These are phyloP conservation scores for Pseudocercospora musae DNA, from an alignment of 2,329 filamentous ascomycete genomes.

Conservation along the genomic window DNA sequence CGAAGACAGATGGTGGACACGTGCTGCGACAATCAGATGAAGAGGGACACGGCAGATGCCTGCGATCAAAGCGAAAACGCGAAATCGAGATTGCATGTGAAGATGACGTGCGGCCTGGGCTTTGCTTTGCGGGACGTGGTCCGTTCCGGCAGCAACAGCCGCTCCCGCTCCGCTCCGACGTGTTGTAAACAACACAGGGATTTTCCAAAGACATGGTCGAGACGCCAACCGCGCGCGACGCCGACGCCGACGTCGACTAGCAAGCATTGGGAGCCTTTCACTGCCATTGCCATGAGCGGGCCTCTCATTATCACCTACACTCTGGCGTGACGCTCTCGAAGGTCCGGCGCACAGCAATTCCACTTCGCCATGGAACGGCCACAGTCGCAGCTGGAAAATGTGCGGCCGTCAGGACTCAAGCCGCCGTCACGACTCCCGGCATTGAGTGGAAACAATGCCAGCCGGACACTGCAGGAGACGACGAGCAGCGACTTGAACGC, in stretches of 20 bases:
- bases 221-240: too few species aligned
- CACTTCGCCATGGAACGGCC: slow-evolving; percentile 30
- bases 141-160: slow-evolving; percentile 4
- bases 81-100: slow-evolving; percentile 1
- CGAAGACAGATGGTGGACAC: neutral
- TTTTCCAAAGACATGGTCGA: too few species aligned
- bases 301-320: slow-evolving; percentile 7
- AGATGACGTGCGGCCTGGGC: neutral
- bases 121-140: neutral
- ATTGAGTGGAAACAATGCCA: slow-evolving; percentile 15
- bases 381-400: slow-evolving; percentile 32
- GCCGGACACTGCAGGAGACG: slow-evolving; percentile 28
- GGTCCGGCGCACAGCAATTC: slow-evolving; percentile 6
- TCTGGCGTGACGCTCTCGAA: slow-evolving; percentile 12
- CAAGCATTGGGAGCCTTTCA: neutral
- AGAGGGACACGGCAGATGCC: neutral
- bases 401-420: slow-evolving; percentile 33
- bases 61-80: neutral
- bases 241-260: neutral
- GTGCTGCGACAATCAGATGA: neutral
- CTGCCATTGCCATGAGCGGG: neutral
- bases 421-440: slow-evolving; percentile 32
- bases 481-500: slow-evolving; percentile 47
- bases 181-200: neutral
- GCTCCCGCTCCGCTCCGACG: neutral